Conservation (phyloP, 2,329 filamentous ascomycete genomes). For the Pseudohalonectria lignicola region DNA sequence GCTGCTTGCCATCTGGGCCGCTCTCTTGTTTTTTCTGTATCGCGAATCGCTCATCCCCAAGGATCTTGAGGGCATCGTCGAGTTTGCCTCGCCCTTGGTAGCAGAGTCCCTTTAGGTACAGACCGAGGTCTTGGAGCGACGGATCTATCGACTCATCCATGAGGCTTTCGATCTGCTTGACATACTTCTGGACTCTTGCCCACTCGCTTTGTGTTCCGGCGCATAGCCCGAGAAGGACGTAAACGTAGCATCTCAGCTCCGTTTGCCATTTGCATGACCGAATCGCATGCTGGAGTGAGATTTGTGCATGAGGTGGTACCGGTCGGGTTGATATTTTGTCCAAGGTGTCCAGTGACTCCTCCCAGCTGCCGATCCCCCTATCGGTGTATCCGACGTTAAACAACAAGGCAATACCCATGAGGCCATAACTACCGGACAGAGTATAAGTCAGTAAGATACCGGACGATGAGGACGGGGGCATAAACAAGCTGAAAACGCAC, state of each 20-base stretch:
- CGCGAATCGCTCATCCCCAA: constrained; percentile 48
- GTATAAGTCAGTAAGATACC: constrained; percentile 6
- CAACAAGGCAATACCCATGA: constrained; percentile 37
- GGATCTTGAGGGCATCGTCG: constrained; percentile 54
- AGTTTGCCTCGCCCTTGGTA: constrained; percentile 69
- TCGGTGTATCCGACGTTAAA: constrained; percentile 23
- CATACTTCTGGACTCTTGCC: constrained; percentile 46
- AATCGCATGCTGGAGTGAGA: constrained; percentile 43
- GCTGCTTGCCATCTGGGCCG: neutral
- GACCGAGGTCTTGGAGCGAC: constrained; percentile 41
- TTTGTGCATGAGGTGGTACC: constrained; percentile 21
- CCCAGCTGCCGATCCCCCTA: constrained; percentile 23
- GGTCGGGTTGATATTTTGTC: neutral
- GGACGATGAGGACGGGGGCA: too few species aligned
- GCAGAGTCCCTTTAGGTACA: constrained; percentile 67
- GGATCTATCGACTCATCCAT: constrained; percentile 27
- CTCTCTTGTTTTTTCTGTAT: constrained; percentile 23
- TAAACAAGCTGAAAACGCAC: constrained; percentile 32
- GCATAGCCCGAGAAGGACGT: constrained; percentile 60
- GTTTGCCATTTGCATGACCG: constrained; percentile 52
- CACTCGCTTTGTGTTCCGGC: constrained; percentile 62
- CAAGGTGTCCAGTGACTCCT: constrained; percentile 19
- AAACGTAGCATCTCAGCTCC: constrained; percentile 56
- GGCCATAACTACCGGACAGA: constrained; percentile 36
- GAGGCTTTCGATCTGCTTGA: constrained; percentile 40